phyloP scores from a whole-genome alignment of 345 rosid genomes.

The Populus tremula region DNA sequence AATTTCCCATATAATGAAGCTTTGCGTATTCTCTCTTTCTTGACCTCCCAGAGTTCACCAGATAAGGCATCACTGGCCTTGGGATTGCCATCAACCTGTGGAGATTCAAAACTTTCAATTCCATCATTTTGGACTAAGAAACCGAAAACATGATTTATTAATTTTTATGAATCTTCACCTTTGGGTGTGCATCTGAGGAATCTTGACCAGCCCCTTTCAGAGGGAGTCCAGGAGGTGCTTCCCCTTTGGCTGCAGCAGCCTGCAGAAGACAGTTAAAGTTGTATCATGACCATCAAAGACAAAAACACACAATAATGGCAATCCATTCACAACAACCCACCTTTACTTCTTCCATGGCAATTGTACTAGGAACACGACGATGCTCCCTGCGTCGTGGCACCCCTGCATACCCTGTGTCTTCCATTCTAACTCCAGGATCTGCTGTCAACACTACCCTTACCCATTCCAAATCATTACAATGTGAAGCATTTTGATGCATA shows the following conservation, averaged over 20 bases:
- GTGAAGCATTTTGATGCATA: slow-evolving; percentile 21
- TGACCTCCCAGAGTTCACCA: slow-evolving; percentile 89
- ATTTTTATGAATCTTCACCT: slow-evolving; percentile 45
- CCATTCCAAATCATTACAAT: slow-evolving; percentile 70
- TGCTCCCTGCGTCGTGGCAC: slow-evolving; percentile 78
- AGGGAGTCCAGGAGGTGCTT: slow-evolving; percentile 99
- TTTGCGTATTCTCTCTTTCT: slow-evolving; percentile 85
- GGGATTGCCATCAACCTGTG: slow-evolving; percentile 73
- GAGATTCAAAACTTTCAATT: slow-evolving; percentile 5
- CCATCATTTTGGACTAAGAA: slow-evolving; percentile 14
- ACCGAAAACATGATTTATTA: slow-evolving; percentile 3
- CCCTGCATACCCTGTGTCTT: slow-evolving; percentile 61
- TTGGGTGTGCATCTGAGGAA: slow-evolving; percentile 82
- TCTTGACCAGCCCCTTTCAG: slow-evolving; percentile 96
- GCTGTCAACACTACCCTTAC: slow-evolving; percentile 88
- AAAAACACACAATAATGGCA: neutral
- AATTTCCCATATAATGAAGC: slow-evolving; percentile 76
- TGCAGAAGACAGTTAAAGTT: slow-evolving; percentile 35
- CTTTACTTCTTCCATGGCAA: slow-evolving; percentile 99
- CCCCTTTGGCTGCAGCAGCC: slow-evolving; percentile 99
- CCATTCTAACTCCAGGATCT: slow-evolving; percentile 75
- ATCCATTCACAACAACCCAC: slow-evolving; percentile 35
- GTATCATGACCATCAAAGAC: slow-evolving; percentile 10
- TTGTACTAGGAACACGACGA: slow-evolving; percentile 98
- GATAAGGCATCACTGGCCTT: slow-evolving; percentile 92